Evolutionary conservation across 1,139 yeast genomes (phyloP).

Genomic region (Kazachstania sp.): DNA sequence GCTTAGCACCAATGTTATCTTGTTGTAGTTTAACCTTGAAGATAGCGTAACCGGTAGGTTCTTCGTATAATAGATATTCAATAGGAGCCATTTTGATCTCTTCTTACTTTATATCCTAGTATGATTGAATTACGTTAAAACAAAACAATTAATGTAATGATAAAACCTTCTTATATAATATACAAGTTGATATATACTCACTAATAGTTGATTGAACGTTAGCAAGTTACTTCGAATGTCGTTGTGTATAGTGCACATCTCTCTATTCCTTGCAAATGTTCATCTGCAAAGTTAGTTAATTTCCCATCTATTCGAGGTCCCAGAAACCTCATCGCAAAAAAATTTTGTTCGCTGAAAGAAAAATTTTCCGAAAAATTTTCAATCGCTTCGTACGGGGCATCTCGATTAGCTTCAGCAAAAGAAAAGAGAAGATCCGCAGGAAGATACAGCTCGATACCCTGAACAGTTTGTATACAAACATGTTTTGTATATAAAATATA

Average conservation of each 20-base stretch:
- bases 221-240: too few relatives aligned
- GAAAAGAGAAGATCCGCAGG: background rate
- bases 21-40: constrained; percentile 92
- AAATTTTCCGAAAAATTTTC: constrained; percentile 7
- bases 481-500: too few relatives aligned
- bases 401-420: background rate
- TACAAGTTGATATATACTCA: background rate
- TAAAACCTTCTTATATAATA: too few relatives aligned
- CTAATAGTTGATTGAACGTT: constrained; percentile 1
- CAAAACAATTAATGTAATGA: background rate
- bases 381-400: constrained; percentile 3
- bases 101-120: background rate
- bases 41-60: constrained; percentile 96
- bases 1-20: constrained; percentile 85
- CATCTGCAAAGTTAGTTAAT: too few relatives aligned
- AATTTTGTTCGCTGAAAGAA: constrained; percentile 5
- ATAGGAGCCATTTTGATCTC: constrained; percentile 43
- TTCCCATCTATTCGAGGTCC: background rate
- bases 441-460: too few relatives aligned
- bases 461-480: too few relatives aligned
- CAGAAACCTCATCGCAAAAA: constrained; percentile 10
- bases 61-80: constrained; percentile 93
- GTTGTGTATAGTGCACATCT: too few relatives aligned
- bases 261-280: too few relatives aligned
- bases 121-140: background rate